Percentiles rank a stretch among this genome's conserved stretches.
Evolutionary conservation across 2,329 filamentous ascomycete genomes (phyloP).

Genomic region (Alternaria solani): DNA sequence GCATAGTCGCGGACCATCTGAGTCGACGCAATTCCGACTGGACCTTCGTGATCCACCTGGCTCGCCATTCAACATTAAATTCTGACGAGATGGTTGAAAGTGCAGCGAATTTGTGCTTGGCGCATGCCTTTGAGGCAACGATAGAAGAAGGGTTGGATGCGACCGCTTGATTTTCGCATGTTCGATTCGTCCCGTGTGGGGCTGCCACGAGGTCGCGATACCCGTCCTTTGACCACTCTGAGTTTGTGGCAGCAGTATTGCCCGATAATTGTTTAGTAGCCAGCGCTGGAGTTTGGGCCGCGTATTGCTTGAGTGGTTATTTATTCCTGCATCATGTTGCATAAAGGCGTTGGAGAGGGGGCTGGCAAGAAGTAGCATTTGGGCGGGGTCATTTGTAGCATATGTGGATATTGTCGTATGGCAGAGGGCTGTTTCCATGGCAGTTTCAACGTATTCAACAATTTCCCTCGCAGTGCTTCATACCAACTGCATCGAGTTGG

Average conservation of each 20-base stretch:
- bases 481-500: slow-evolving; percentile 15
- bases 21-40: slow-evolving; percentile 45
- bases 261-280: slow-evolving; percentile 33
- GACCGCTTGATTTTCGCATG: slow-evolving; percentile 36
- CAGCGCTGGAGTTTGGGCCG: slow-evolving; percentile 47
- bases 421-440: slow-evolving; percentile 20
- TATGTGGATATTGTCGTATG: slow-evolving; percentile 20
- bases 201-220: slow-evolving; percentile 48
- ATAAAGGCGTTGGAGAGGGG: slow-evolving; percentile 27
- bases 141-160: slow-evolving; percentile 32
- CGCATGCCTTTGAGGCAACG: slow-evolving; percentile 32
- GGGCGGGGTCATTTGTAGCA: slow-evolving; percentile 33
- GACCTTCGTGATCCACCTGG: slow-evolving; percentile 47
- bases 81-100: slow-evolving; percentile 32
- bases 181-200: slow-evolving; percentile 33
- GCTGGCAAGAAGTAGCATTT: slow-evolving; percentile 27
- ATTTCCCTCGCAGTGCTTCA: background rate
- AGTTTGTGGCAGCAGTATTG: slow-evolving; percentile 42
- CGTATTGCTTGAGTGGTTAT: slow-evolving; percentile 30
- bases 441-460: slow-evolving; percentile 20
- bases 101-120: background rate
- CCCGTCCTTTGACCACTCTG: slow-evolving; percentile 40
- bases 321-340: slow-evolving; percentile 33
- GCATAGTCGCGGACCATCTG: slow-evolving; percentile 42
- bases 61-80: slow-evolving; percentile 51